phyloP scores from a whole-genome alignment of 2,329 filamentous ascomycete species.

The Rhynchosporium secalis region DNA sequence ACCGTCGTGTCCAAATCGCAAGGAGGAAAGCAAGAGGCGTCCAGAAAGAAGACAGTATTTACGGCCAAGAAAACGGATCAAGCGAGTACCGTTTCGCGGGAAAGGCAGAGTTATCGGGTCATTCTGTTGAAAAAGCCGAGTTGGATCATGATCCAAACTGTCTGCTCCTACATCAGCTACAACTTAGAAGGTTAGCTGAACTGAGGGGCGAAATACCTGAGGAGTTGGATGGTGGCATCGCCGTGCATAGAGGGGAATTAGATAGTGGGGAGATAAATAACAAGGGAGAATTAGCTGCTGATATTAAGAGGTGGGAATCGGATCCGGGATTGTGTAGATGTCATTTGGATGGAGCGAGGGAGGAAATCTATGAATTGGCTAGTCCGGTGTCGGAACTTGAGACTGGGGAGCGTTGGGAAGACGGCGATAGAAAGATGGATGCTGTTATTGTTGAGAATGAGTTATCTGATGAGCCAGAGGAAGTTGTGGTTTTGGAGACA shows the following conservation, averaged over 20 bases:
- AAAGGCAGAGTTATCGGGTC: background rate
- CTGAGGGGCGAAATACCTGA: background rate
- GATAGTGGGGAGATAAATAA: too few relatives aligned
- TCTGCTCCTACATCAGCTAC: constrained; percentile 1
- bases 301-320: background rate
- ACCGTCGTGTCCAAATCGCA: background rate
- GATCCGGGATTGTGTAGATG: background rate
- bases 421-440: background rate
- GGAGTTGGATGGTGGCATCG: background rate
- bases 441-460: background rate
- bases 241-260: too few relatives aligned
- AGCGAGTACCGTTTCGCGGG: background rate
- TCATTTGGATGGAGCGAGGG: background rate
- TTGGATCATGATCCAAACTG: constrained; percentile 5
- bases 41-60: background rate
- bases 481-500: background rate
- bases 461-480: background rate
- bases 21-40: background rate
- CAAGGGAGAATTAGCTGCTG: background rate
- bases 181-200: background rate
- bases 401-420: background rate
- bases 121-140: background rate
- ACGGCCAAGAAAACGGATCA: background rate
- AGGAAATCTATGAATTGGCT: background rate
- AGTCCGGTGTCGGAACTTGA: constrained; percentile 3